Evolutionary conservation across 495 filamentous ascomycete genomes (phyloP).

Genomic region (Lophiotrema nucula): DNA sequence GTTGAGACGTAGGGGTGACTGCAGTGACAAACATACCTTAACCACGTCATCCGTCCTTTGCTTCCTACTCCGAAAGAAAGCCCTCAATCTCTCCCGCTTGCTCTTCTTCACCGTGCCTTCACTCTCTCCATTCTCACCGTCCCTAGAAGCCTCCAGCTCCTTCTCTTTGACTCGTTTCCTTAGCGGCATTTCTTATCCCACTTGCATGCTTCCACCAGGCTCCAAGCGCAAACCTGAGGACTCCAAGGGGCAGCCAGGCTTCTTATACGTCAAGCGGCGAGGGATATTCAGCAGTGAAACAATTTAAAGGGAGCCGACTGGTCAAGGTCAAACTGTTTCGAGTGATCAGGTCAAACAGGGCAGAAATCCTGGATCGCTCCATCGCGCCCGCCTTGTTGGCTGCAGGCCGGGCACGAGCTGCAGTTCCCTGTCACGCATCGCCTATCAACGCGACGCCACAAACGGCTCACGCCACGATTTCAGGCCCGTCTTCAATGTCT

Average conservation of each 20-base stretch:
- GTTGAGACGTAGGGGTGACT: neutral
- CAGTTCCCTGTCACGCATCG: conserved; percentile 21
- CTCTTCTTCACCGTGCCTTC: conserved; percentile 22
- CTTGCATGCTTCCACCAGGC: neutral
- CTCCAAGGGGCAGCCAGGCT: neutral
- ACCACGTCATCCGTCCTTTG: conserved; percentile 4
- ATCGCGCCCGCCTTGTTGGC: too few species aligned
- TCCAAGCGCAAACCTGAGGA: neutral
- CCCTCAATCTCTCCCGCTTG: conserved; percentile 17
- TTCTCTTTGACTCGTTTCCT: conserved; percentile 15
- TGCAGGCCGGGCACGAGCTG: neutral
- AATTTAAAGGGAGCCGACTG: neutral
- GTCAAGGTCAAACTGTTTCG: conserved; percentile 12
- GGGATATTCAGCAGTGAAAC: conserved; percentile 12
- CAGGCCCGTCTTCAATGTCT: too few species aligned
- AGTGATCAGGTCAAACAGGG: conserved; percentile 12
- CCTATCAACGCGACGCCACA: neutral
- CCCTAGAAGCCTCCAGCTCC: conserved; percentile 1
- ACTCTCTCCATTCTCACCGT: too few species aligned
- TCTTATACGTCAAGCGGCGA: neutral
- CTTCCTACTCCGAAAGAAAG: conserved; percentile 30
- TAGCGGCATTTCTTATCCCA: conserved; percentile 15
- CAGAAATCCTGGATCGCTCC: conserved; percentile 3
- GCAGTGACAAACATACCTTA: neutral
- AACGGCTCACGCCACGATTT: too few species aligned